Evolutionary conservation across 78 protist species (phyloP), one percentile per base, ranked within the genome.

Genomic region (Tieghemostelium lacteum): DNA sequence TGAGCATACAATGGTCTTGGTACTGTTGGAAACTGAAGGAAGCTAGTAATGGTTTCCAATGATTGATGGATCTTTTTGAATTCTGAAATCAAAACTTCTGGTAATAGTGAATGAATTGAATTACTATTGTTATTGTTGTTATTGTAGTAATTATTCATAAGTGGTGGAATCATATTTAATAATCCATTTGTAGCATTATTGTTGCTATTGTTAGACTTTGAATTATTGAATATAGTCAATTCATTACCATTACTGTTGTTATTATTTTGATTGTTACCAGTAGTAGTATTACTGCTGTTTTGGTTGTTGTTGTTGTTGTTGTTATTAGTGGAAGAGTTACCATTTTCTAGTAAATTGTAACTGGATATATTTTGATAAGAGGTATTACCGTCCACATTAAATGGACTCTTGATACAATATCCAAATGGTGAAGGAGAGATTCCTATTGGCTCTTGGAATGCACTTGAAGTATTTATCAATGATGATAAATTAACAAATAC

Each of bases 1-100:
- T 33, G 55, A 37, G n/a, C 4, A 31, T 55, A 80, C 7, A 80
- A 34, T n/a, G 63, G 75, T 57, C 76, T 49, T 19, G 57, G 70
- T 1, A 64, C 22, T 3, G 40, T 2, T 14, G 64, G 88, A 37
- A 55, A 80, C 40, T 80, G 88, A 2, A 80, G 75, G 67, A 80
- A 80, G 16, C 57, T 36, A 14, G 88, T 49, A 39, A 80, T 80
- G 17, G 31, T 67, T 42, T 80, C 88, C 33, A 80, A 64, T 14
- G 88, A 80, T 67, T 80, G 88, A 22, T 80, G 75, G 29, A 80
- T 80, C 88, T 80, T 80, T 64, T 80, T 80, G 17, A 80, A 80
- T 40, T 80, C 88, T 8, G 33, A 24, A 19, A 80, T 33, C 28
- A 80, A 49, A 29, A 80, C 31, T 16, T 80, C 75, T 22, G 88